Base-by-base conservation (phyloP, 1,284 basidiomycete genomes). In the Tylopilus sp. region DNA sequence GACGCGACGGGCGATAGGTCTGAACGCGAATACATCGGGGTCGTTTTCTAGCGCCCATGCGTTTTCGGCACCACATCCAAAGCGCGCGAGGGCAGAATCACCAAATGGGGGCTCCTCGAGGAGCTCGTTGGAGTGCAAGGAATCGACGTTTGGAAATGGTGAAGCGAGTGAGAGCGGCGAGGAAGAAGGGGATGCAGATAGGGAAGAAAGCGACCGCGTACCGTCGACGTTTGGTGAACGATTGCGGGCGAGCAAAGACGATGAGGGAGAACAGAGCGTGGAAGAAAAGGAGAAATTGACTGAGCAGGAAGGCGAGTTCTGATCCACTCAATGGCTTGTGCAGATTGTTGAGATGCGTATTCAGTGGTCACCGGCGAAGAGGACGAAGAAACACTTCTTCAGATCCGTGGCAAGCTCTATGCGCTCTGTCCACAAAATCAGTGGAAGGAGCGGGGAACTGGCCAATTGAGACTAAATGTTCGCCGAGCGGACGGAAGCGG, bases 401-500 rank as follows among this genome's bases (percentile, higher is more conserved):
- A 90, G 70, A 84, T 87, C 11, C 84, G 94, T 51, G 88, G 87
- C 38, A 97, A 96, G 72, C 72, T 97, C 28, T 96, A 84, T 65
- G 71, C 81, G 15, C 78, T 94, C 59, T 79, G 81, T 57, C 26
- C 73, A 71, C 51, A 79, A 62, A 73, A 74, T 50, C 74, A 78
- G 45, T 97, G 93, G 93, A 91, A 87, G 64, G 94, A 97, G 66
- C 78, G 89, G 39, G 94, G 94, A 9, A 89, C 84, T 13, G 94
- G 94, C 1, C 75, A 80, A 15, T 64, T 97, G 52, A 91, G 83
- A 61, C 68, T 96, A 57, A 96, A 96, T 61, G 83, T 93, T 26
- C 78, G 80, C 56, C 72, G 77, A 51, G 68, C 72, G 15, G 86
- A 90, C 59, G 84, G 82, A 35, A 74, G 73, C 26, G 81, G 83